Conservation (phyloP, 306 rosid species). For the Quercus parvula region DNA sequence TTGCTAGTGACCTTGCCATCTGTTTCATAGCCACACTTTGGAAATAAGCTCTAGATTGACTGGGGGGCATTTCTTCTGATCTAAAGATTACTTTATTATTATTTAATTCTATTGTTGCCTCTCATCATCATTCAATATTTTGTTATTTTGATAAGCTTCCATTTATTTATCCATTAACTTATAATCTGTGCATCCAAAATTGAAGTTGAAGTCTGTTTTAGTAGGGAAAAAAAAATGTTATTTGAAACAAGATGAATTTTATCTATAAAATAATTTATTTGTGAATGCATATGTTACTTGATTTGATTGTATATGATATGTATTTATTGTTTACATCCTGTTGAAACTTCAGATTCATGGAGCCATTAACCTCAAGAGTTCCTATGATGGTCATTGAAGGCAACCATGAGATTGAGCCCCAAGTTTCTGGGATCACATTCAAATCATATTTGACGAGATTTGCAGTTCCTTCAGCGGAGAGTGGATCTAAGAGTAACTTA, state of each 20-base stretch:
- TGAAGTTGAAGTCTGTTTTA: too few species aligned
- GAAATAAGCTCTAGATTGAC: neutral
- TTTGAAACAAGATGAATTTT: neutral
- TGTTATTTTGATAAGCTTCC: neutral
- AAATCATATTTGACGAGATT: constrained; percentile 70
- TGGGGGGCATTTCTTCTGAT: neutral
- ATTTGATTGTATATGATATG: neutral
- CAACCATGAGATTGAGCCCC: constrained; percentile 97
- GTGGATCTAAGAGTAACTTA: constrained; percentile 72
- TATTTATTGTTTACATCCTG: constrained; percentile 1
- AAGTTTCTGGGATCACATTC: constrained; percentile 65
- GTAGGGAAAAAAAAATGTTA: too few species aligned
- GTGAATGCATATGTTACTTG: neutral
- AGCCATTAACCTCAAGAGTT: constrained; percentile 64
- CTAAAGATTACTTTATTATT: neutral
- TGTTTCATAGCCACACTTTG: neutral
- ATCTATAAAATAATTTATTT: constrained; percentile 6
- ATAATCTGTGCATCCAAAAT: too few species aligned
- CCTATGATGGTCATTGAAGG: constrained; percentile 96
- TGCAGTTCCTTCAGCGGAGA: constrained; percentile 70
- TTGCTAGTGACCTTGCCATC: neutral
- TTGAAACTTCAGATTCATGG: constrained; percentile 68
- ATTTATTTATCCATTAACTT: too few species aligned
- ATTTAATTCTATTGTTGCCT: neutral
- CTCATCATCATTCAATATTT: neutral